Evolutionary conservation across 2,329 filamentous ascomycete species (phyloP).

Genomic region (Colletotrichum tropicale): DNA sequence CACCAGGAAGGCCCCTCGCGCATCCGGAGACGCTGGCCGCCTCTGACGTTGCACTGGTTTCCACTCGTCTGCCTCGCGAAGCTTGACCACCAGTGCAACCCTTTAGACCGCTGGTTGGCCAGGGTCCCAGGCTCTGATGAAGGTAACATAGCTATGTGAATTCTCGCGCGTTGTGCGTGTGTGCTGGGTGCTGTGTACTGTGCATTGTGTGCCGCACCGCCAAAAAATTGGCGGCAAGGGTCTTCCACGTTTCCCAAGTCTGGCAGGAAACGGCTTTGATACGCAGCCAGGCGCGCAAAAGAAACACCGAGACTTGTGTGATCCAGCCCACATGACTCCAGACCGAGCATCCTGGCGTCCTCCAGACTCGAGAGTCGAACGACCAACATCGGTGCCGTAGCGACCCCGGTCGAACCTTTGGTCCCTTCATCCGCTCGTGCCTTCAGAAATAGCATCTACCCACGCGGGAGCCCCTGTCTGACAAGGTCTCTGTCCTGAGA

Average conservation of each 20-base stretch:
- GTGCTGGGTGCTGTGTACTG: not conserved
- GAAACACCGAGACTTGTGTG: not conserved
- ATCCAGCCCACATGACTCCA: not conserved
- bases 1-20: constrained; percentile 17
- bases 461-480: constrained; percentile 13
- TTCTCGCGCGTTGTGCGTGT: not conserved
- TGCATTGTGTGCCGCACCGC: not conserved
- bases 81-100: constrained; percentile 8
- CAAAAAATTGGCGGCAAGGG: not conserved
- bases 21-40: constrained; percentile 19
- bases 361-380: not conserved
- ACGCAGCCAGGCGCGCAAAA: not conserved
- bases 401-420: constrained; percentile 15
- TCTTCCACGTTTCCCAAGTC: constrained; percentile 1
- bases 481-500: not conserved
- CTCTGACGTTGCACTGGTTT: constrained; percentile 17
- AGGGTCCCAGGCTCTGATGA: not conserved
- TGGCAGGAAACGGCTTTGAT: constrained; percentile 15
- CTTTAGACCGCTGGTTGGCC: constrained; percentile 13
- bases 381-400: not conserved
- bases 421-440: constrained; percentile 12
- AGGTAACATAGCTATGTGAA: not conserved
- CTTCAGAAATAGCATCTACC: constrained; percentile 10
- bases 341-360: not conserved
- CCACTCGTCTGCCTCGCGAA: constrained; percentile 3